Base-by-base conservation (phyloP, 23 red algal genomes). In the Gracilaria gracilis region DNA sequence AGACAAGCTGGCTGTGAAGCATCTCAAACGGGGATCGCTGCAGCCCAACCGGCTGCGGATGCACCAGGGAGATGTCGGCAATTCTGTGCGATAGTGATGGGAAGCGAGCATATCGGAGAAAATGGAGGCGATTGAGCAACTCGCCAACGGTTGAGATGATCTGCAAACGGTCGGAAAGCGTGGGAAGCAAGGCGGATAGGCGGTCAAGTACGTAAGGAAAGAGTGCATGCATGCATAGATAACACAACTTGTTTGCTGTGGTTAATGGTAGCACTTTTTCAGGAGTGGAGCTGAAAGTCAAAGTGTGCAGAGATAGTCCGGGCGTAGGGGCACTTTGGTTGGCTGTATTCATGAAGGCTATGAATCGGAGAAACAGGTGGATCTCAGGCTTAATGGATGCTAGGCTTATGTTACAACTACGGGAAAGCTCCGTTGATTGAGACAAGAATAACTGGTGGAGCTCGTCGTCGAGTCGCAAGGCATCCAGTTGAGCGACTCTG, bases 401-500 rank as follows among this genome's bases (percentile, higher is more conserved):
- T 31, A 46, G 7, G 69, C 69, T 70, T 4, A 70, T 35, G 27
- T 70, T 70, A 38, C 65, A 70, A 25, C 35, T 33, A 36, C 65
- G 65, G 14, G 35, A 38, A 25, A 70, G 65, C 35, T 70, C 65
- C 5, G 23, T 70, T 70, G 65, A 35, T 34, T 33, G 69, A 40
- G 69, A 40, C 69, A 46, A 33, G 28, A 89, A 80, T 17, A 89
- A 37, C 0, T 49, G 6, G 61, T 74, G 8, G 24, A 89, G 54
- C 29, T 89, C 86, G 11, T 89, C 75, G 51, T 89, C 86, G 50
- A 89, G 86, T 33, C 86, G 86, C 34, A 61, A 32, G 19, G 86
- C 86, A 50, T 89, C 86, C 72, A 89, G 57, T 80, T 89, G 86
- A 61, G n/a, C 42, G 16, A 80, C 86, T 25, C 86, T 47, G 24